phyloP scores from a whole-genome alignment of 2,329 filamentous ascomycete species.

The Sporothrix dimorphospora region DNA sequence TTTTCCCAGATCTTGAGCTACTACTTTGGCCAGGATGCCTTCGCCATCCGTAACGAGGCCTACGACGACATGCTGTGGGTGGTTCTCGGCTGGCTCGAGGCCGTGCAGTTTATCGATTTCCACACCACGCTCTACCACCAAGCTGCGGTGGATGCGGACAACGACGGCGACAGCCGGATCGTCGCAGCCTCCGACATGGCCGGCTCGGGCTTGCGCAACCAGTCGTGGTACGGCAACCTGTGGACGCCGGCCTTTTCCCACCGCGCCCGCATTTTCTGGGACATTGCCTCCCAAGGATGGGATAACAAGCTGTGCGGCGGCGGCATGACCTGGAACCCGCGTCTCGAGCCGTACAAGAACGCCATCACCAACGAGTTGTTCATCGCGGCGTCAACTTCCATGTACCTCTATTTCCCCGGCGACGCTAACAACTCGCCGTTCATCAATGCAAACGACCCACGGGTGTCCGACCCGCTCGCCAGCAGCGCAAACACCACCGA shows the following conservation, averaged over 20 bases:
- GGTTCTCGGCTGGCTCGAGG: conserved; percentile 86
- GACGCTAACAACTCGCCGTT: conserved; percentile 76
- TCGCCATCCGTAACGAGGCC: conserved; percentile 72
- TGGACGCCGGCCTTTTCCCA: conserved; percentile 80
- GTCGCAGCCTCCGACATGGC: conserved; percentile 1
- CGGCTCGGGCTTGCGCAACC: conserved; percentile 42
- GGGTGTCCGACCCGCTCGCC: conserved; percentile 17
- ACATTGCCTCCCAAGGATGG: conserved; percentile 78
- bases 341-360: conserved; percentile 78
- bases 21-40: conserved; percentile 84
- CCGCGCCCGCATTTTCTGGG: conserved; percentile 82
- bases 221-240: conserved; percentile 74
- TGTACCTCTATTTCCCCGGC: conserved; percentile 89
- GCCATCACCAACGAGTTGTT: conserved; percentile 93
- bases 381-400: conserved; percentile 79
- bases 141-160: neutral
- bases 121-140: conserved; percentile 68
- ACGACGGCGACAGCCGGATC: no score
- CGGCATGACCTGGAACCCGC: conserved; percentile 86
- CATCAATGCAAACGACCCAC: conserved; percentile 37
- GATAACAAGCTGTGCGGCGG: conserved; percentile 78
- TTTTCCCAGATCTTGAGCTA: conserved; percentile 77
- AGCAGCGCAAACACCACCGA: conserved; percentile 12
- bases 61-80: conserved; percentile 97
- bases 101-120: conserved; percentile 72